Percentiles rank a stretch among this genome's conserved stretches.
phyloP scores from a whole-genome alignment of 108 stramenopile species.

The Pseudonitzschia pungens region DNA sequence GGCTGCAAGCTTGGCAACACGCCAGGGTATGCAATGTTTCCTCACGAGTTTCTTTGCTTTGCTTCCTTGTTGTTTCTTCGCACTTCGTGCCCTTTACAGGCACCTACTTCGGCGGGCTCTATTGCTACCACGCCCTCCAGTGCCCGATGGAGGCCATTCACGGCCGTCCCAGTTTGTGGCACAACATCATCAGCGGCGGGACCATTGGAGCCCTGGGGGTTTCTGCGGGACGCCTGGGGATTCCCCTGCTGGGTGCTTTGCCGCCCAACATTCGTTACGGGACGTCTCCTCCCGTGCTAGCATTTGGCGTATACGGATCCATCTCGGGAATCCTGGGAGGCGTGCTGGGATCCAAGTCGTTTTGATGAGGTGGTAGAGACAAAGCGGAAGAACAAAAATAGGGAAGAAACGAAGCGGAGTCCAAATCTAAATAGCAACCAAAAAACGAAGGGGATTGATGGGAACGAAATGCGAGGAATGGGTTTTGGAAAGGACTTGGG shows the following conservation, averaged over 20 bases:
- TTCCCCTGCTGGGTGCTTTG: slow-evolving; percentile 51
- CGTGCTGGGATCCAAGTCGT: slow-evolving; percentile 11
- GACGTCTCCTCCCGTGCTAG: not conserved
- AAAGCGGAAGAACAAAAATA: not conserved
- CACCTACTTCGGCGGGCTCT: slow-evolving; percentile 42
- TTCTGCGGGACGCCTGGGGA: slow-evolving; percentile 34
- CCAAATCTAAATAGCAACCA: not conserved
- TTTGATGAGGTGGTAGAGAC: slow-evolving; percentile 3
- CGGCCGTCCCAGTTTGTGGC: slow-evolving; percentile 44
- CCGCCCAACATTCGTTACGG: slow-evolving; percentile 5
- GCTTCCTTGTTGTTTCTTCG: not conserved
- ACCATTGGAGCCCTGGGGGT: slow-evolving; percentile 63
- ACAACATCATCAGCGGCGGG: slow-evolving; percentile 48
- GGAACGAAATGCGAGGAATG: not conserved
- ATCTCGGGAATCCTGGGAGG: slow-evolving; percentile 10
- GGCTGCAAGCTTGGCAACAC: too few relatives aligned
- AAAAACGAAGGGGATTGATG: not conserved
- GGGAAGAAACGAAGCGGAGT: not conserved
- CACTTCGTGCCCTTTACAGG: slow-evolving; percentile 7
- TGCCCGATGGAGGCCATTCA: slow-evolving; percentile 72
- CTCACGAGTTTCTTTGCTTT: too few relatives aligned
- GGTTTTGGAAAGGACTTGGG: not conserved
- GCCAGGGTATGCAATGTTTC: too few relatives aligned
- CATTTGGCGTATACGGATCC: slow-evolving; percentile 18
- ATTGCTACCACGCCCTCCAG: slow-evolving; percentile 50